Percentiles rank a stretch among this genome's conserved stretches.
These are phyloP conservation scores for Fusarium pininemorale DNA, from an alignment of 2,329 filamentous ascomycete species.

Conservation along the genomic window DNA sequence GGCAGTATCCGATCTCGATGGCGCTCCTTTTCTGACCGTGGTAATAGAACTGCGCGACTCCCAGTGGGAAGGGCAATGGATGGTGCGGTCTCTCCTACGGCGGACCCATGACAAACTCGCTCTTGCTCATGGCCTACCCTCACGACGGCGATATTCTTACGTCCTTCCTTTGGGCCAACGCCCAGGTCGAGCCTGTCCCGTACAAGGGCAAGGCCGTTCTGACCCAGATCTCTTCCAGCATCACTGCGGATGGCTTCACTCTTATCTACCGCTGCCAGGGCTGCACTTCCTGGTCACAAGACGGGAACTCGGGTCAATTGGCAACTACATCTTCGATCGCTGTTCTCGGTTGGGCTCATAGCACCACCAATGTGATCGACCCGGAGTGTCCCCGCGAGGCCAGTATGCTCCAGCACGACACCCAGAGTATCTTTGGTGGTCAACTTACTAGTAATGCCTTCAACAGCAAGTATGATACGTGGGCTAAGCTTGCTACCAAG, in stretches of 20 bases:
- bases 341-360: slow-evolving; percentile 10
- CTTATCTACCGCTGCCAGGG: slow-evolving; percentile 15
- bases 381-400: slow-evolving; percentile 2
- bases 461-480: neutral
- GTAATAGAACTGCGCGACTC: slow-evolving; percentile 3
- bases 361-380: neutral
- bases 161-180: neutral
- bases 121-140: slow-evolving; percentile 6
- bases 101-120: slow-evolving; percentile 9
- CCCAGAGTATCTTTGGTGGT: slow-evolving; percentile 8
- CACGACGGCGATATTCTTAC: slow-evolving; percentile 4
- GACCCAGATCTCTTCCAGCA: slow-evolving; percentile 11
- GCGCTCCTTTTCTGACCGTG: neutral
- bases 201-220: slow-evolving; percentile 2
- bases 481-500: slow-evolving; percentile 1
- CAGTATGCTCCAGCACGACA: slow-evolving; percentile 5
- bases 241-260: neutral
- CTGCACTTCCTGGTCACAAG: slow-evolving; percentile 13
- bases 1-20: neutral
- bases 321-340: neutral
- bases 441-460: slow-evolving; percentile 1
- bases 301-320: neutral
- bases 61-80: neutral
- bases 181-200: slow-evolving; percentile 2
- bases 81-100: slow-evolving; percentile 16